These are phyloP conservation scores for Friedmanniomyces endolithicus DNA, from an alignment of 495 filamentous ascomycete species.

Conservation along the genomic window DNA sequence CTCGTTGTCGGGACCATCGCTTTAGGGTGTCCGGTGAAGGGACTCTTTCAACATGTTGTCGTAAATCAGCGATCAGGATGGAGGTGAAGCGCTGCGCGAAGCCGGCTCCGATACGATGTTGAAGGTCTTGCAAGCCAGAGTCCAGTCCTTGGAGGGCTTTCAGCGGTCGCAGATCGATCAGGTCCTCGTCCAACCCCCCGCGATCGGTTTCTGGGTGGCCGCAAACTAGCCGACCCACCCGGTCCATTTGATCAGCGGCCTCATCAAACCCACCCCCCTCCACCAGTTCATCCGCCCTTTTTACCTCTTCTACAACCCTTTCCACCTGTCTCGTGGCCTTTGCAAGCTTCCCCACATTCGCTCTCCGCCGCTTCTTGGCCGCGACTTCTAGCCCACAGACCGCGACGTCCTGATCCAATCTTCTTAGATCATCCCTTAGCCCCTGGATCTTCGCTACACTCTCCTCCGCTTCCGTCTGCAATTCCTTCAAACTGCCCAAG, in stretches of 20 bases:
- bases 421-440: slow-evolving; percentile 63
- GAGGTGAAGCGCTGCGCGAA: slow-evolving; percentile 75
- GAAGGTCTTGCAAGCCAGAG: slow-evolving; percentile 59
- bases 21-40: slow-evolving; percentile 60
- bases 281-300: slow-evolving; percentile 65
- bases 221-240: slow-evolving; percentile 63
- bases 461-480: slow-evolving; percentile 85
- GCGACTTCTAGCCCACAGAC: slow-evolving; percentile 76
- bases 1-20: slow-evolving; percentile 60
- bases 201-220: slow-evolving; percentile 41
- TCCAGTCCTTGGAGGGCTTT: slow-evolving; percentile 71
- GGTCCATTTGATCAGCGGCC: slow-evolving; percentile 63
- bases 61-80: slow-evolving; percentile 64
- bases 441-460: slow-evolving; percentile 78
- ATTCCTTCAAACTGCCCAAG: slow-evolving; percentile 73
- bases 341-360: slow-evolving; percentile 74
- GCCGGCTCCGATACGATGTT: slow-evolving; percentile 68
- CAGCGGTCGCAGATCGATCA: slow-evolving; percentile 64
- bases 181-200: slow-evolving; percentile 12
- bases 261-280: slow-evolving; percentile 68
- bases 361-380: slow-evolving; percentile 61
- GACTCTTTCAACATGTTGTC: slow-evolving; percentile 67
- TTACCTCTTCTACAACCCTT: slow-evolving; percentile 61
- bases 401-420: slow-evolving; percentile 78
- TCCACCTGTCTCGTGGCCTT: slow-evolving; percentile 73